Evolutionary conservation across 352 stramenopile genomes (phyloP).

Genomic region (Phytophthora idaei): DNA sequence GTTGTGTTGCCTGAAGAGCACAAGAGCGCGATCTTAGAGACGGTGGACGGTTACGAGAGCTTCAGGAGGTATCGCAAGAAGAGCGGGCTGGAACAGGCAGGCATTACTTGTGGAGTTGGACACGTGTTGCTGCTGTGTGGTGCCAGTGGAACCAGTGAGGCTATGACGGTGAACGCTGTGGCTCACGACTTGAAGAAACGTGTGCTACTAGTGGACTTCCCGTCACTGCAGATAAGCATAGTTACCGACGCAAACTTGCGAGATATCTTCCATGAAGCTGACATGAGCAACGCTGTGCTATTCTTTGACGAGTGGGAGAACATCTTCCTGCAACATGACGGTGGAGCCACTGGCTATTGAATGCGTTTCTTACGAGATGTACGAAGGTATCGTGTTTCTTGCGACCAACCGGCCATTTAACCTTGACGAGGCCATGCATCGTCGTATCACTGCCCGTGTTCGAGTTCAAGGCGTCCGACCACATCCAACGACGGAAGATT

Average conservation of each 20-base stretch:
- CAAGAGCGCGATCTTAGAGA: slow-evolving; percentile 81
- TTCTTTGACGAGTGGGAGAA: slow-evolving; percentile 92
- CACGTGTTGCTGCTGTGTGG: slow-evolving; percentile 84
- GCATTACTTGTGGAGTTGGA: slow-evolving; percentile 76
- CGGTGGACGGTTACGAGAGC: slow-evolving; percentile 83
- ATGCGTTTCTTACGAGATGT: slow-evolving; percentile 90
- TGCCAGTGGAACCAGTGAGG: slow-evolving; percentile 89
- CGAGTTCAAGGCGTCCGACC: slow-evolving; percentile 86
- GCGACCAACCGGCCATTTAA: slow-evolving; percentile 90
- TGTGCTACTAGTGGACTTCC: slow-evolving; percentile 88
- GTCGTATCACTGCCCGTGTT: slow-evolving; percentile 88
- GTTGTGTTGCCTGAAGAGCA: slow-evolving; percentile 87
- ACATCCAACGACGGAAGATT: slow-evolving; percentile 84
- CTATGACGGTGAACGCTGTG: slow-evolving; percentile 91
- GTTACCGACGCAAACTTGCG: slow-evolving; percentile 83
- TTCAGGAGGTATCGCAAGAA: slow-evolving; percentile 86
- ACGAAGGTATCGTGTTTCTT: slow-evolving; percentile 90
- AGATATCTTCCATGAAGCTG: slow-evolving; percentile 84
- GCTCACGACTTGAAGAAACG: slow-evolving; percentile 86
- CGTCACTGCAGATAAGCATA: slow-evolving; percentile 78
- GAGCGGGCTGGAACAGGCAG: slow-evolving; percentile 68
- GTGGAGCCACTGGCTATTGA: slow-evolving; percentile 77
- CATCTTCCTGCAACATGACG: slow-evolving; percentile 87
- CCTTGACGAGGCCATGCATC: slow-evolving; percentile 91
- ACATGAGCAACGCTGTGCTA: slow-evolving; percentile 90